Conservation (phyloP, 2,329 filamentous ascomycete species). For the Trichoderma sp. region DNA sequence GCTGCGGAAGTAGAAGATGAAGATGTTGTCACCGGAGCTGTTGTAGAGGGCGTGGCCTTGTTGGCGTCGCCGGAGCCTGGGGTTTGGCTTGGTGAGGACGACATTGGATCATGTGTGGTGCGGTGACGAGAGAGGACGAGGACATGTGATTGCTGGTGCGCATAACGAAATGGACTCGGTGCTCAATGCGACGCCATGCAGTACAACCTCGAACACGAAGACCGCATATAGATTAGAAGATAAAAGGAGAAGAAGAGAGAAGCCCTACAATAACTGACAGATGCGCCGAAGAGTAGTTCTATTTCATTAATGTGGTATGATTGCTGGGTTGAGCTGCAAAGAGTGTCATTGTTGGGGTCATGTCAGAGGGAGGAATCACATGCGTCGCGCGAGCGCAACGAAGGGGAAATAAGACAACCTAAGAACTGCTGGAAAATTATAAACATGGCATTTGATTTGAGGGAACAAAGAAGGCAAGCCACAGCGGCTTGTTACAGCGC, state of each 20-base stretch:
- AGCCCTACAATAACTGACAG: neutral
- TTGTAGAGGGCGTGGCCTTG: neutral
- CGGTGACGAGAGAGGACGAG: neutral
- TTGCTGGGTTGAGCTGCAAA: neutral
- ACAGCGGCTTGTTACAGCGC: slow-evolving; percentile 16
- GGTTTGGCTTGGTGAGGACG: slow-evolving; percentile 38
- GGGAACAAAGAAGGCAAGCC: neutral
- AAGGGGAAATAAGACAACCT: neutral
- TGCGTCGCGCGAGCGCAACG: slow-evolving; percentile 18
- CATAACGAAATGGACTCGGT: neutral
- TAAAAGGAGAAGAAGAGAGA: neutral
- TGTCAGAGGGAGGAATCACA: slow-evolving; percentile 15
- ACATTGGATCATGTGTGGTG: slow-evolving; percentile 31
- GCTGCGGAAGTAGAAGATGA: neutral
- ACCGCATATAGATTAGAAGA: neutral
- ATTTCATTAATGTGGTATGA: slow-evolving; percentile 10
- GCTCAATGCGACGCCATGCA: neutral
- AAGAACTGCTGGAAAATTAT: neutral
- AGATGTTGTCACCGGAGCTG: no score
- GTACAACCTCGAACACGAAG: no score
- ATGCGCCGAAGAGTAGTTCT: neutral
- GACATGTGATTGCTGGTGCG: slow-evolving; percentile 13
- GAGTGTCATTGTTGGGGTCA: slow-evolving; percentile 16
- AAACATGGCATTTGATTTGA: neutral
- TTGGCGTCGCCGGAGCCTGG: slow-evolving; percentile 34